Percentiles rank a stretch among this genome's conserved stretches.
phyloP scores from a whole-genome alignment of 2,329 filamentous ascomycete genomes.

The Xylaria sp. region DNA sequence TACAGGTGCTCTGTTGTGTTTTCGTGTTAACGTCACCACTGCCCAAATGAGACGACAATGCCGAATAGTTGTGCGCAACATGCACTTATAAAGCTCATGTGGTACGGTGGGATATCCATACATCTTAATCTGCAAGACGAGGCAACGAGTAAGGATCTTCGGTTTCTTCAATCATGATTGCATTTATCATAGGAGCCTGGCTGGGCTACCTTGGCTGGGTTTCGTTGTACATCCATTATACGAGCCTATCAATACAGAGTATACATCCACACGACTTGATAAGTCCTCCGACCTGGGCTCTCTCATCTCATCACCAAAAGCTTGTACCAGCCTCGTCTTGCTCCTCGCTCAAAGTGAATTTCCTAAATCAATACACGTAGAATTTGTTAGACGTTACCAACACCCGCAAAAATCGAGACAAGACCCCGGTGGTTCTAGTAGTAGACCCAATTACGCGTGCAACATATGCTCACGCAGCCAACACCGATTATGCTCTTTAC shows the following conservation, averaged over 20 bases:
- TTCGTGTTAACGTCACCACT: no score
- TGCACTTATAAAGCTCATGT: no score
- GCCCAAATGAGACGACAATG: no score
- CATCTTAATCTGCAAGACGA: background rate
- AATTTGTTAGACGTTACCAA: conserved; percentile 3
- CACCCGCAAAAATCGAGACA: background rate
- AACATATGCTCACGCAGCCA: conserved; percentile 13
- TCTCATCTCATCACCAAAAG: conserved; percentile 5
- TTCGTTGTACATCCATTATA: conserved; percentile 22
- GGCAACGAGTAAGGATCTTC: background rate
- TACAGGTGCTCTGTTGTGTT: no score
- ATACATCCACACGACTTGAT: conserved; percentile 9
- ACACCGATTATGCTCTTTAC: conserved; percentile 24
- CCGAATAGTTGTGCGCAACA: no score
- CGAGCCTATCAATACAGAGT: conserved; percentile 25
- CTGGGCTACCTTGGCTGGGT: background rate
- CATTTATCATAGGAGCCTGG: conserved; percentile 1
- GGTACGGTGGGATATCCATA: no score
- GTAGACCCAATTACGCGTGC: background rate
- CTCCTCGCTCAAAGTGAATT: conserved; percentile 12
- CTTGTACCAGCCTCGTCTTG: background rate
- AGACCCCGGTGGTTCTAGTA: background rate
- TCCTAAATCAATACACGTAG: conserved; percentile 18
- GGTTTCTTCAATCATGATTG: background rate
- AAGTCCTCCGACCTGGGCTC: background rate